Conservation (phyloP, 2,329 filamentous ascomycete species). For the Fusarium haematococcum region DNA sequence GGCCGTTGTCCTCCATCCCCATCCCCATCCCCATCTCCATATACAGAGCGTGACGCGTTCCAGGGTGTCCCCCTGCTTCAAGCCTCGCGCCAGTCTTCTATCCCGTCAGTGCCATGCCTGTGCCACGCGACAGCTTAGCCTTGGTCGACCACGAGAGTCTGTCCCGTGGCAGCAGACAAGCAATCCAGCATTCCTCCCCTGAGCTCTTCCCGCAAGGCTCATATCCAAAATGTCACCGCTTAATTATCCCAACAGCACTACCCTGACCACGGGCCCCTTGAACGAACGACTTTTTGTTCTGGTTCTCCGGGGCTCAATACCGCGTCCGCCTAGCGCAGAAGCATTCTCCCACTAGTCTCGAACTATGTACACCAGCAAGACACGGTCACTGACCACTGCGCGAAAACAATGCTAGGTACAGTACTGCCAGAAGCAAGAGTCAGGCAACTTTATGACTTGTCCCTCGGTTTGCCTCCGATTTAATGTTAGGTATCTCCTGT, state of each 20-base stretch:
- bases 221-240: slow-evolving; percentile 23
- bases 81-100: slow-evolving; percentile 5
- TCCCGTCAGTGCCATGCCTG: slow-evolving; percentile 41
- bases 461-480: neutral
- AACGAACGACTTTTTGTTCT: slow-evolving; percentile 26
- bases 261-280: slow-evolving; percentile 8
- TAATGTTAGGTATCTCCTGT: neutral
- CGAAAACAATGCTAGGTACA: neutral
- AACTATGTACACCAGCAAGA: slow-evolving; percentile 13
- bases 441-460: neutral
- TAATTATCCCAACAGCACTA: slow-evolving; percentile 14
- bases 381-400: neutral
- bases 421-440: neutral
- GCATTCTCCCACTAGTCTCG: slow-evolving; percentile 20
- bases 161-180: neutral
- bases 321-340: slow-evolving; percentile 34
- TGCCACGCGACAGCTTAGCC: slow-evolving; percentile 38
- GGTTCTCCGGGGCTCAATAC: slow-evolving; percentile 28
- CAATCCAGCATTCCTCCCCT: neutral
- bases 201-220: neutral
- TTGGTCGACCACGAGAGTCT: neutral
- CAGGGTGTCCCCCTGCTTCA: slow-evolving; percentile 12
- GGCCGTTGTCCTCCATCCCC: neutral
- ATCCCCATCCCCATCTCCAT: neutral
- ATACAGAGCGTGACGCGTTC: neutral